Evolutionary conservation across 441 rosid species (phyloP), one percentile per base, ranked within the genome.

Genomic region (Adansonia gregorii): DNA sequence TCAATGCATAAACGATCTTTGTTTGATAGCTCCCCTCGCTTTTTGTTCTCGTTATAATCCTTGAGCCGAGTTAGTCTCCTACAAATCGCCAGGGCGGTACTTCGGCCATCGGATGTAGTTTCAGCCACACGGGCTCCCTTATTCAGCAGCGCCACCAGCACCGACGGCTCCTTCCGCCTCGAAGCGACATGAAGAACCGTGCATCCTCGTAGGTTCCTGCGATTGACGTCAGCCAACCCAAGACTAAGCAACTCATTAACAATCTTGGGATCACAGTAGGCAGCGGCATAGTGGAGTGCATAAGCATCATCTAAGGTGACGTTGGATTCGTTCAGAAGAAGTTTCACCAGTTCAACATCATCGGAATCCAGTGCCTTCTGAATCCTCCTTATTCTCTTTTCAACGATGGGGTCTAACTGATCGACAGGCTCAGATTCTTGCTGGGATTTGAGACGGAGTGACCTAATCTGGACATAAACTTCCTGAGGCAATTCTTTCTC

Each of bases 361-460:
- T 84, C 87, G 8, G 85, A 81, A 27, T 84, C 87, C 17, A 84
- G 71, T 60, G 87, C 85, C 75, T 79, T 84, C 74, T 79, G 78
- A 19, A 84, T 82, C 67, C 75, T 82, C 80, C 55, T 75, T 27
- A 79, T 67, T 24, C 72, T 24, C 74, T 79, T 84, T 41, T 81
- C 83, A 9, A 46, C 78, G 35, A 45, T 24, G n/a, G 41, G 22
- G 55, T 74, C 81, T n/a, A 67, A 52, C 3, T 27, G 35, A 27
- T 43, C 74, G 27, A 7, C 31, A 3, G 67, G 35, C 72, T 83
- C 80, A 8, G 46, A 55, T 31, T 72, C 75, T 24, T 56, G 60
- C 54, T 64, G 76, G 58, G 10, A 43, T 64, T 83, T 70, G 61
- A 54, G 74, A 27, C 85, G 81, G 19, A 80, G 73, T 46, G 77